Percentiles rank a stretch among this genome's conserved stretches.
Conservation (phyloP, 441 rosid species). For the Euphorbia schlechtendalii region DNA sequence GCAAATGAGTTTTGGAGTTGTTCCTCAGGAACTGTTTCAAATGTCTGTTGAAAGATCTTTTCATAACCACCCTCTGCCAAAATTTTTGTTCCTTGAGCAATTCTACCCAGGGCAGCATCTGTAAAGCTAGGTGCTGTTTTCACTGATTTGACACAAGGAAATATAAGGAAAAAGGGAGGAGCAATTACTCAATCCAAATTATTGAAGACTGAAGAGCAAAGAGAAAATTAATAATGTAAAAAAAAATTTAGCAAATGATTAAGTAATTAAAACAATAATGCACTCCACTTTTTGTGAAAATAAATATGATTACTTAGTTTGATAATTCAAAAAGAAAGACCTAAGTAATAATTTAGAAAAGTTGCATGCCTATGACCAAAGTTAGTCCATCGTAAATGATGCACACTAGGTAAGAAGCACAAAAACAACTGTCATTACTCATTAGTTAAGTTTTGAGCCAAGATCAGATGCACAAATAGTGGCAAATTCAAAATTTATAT, state of each 20-base stretch:
- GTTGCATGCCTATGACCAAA: neutral
- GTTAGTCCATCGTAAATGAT: neutral
- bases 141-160: constrained; percentile 34
- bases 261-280: neutral
- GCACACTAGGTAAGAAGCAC: too few species aligned
- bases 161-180: neutral
- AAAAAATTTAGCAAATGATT: neutral
- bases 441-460: too few species aligned
- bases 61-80: constrained; percentile 97
- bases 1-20: constrained; percentile 63
- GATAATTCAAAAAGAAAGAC: neutral
- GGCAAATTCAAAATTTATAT: neutral
- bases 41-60: constrained; percentile 76
- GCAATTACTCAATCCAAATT: neutral
- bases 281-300: neutral
- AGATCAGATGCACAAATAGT: neutral
- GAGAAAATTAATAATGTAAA: neutral
- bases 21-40: constrained; percentile 84
- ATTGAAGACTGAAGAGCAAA: neutral
- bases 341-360: neutral
- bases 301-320: neutral
- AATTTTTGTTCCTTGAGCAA: constrained; percentile 95
- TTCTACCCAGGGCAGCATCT: constrained; percentile 96
- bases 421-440: too few species aligned
- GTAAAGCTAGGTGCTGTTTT: constrained; percentile 91